Conservation (phyloP, 768 basidiomycete species). For the Russula ochroleuca region DNA sequence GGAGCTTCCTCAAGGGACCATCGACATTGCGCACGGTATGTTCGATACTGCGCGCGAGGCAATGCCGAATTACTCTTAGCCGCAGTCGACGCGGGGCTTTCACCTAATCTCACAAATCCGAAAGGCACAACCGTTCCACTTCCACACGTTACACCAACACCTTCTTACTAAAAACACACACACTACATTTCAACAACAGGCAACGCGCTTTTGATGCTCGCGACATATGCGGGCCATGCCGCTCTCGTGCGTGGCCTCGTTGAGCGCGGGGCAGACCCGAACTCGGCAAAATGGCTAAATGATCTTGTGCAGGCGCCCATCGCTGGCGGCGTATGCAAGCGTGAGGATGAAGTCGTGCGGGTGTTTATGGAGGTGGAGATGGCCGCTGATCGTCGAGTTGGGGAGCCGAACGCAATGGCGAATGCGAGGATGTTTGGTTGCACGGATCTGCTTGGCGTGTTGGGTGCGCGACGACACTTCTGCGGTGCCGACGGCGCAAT, state of each 20-base stretch:
- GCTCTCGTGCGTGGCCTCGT: conserved; percentile 56
- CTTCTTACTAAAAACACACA: neutral
- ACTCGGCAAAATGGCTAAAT: conserved; percentile 41
- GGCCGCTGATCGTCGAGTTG: conserved; percentile 56
- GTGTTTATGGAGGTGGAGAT: conserved; percentile 42
- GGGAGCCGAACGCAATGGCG: conserved; percentile 61
- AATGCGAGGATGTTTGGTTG: conserved; percentile 65
- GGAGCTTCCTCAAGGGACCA: conserved; percentile 38
- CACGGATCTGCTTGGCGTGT: too few relatives aligned
- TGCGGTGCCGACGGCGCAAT: too few relatives aligned
- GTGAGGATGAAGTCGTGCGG: conserved; percentile 57
- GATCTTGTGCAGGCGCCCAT: conserved; percentile 69
- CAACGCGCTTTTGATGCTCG: conserved; percentile 76
- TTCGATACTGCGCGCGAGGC: conserved; percentile 67
- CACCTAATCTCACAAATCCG: conserved; percentile 43
- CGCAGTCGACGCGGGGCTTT: conserved; percentile 61
- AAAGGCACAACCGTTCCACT: too few relatives aligned
- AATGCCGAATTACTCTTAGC: conserved; percentile 36
- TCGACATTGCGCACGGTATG: conserved; percentile 43
- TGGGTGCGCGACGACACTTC: too few relatives aligned
- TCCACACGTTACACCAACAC: conserved; percentile 51
- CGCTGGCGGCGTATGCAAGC: conserved; percentile 77
- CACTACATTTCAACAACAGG: conserved; percentile 38
- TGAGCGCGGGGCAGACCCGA: conserved; percentile 42
- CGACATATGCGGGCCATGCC: conserved; percentile 46